Evolutionary conservation across 2,329 filamentous ascomycete genomes (phyloP).

Genomic region (Pyrenophora tritici-repentis): DNA sequence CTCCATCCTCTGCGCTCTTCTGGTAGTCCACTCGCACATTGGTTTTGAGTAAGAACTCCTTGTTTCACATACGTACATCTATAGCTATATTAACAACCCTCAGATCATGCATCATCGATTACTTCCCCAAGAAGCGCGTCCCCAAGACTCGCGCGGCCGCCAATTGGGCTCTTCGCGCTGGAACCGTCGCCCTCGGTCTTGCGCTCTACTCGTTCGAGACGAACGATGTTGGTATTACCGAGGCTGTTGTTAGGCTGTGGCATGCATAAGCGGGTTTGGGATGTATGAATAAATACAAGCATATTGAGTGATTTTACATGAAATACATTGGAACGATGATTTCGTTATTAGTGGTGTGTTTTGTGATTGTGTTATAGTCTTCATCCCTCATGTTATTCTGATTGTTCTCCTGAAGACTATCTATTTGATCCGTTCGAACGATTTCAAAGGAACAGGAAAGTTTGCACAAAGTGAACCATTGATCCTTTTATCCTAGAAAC

Average conservation of each 20-base stretch:
- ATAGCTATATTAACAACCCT: constrained; percentile 14
- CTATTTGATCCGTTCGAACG: too few species aligned
- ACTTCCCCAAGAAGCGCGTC: constrained; percentile 75
- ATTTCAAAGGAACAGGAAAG: too few species aligned
- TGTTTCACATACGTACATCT: neutral
- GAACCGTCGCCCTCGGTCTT: constrained; percentile 79
- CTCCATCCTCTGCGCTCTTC: constrained; percentile 77
- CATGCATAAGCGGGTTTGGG: constrained; percentile 62
- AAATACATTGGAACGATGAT: too few species aligned
- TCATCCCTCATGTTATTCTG: too few species aligned
- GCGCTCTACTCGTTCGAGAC: constrained; percentile 99
- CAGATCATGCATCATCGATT: constrained; percentile 81
- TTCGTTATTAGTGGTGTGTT: too few species aligned
- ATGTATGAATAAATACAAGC: constrained; percentile 9
- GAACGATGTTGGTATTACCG: constrained; percentile 93
- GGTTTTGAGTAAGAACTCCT: constrained; percentile 74
- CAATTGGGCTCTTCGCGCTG: constrained; percentile 78
- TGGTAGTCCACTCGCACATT: constrained; percentile 93
- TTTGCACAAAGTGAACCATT: too few species aligned
- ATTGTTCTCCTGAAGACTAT: too few species aligned
- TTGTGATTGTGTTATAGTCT: too few species aligned
- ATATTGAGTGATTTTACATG: neutral
- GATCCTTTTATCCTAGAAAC: too few species aligned
- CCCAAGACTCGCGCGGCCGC: constrained; percentile 69
- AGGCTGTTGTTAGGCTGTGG: constrained; percentile 88